phyloP scores from a whole-genome alignment of 805 yeast species.

The Ogataea trehalophila region DNA sequence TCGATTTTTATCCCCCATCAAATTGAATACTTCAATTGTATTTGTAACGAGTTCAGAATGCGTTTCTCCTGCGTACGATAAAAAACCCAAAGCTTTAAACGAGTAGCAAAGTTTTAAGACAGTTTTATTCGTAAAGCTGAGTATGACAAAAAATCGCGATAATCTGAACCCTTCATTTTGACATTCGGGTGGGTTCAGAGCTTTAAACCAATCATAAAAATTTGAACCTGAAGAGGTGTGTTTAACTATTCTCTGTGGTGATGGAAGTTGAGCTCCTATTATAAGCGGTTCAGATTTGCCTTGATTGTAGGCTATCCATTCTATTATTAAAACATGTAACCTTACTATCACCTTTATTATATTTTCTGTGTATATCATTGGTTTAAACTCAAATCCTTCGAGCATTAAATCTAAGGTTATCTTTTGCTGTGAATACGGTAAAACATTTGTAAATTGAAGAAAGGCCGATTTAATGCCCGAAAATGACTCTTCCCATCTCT shows the following conservation, averaged over 20 bases:
- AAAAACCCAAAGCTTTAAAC: conserved; percentile 7
- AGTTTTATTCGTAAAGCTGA: conserved; percentile 4
- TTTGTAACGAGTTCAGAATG: conserved; percentile 6
- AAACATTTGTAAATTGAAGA: background rate
- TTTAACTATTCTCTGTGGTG: conserved; percentile 3
- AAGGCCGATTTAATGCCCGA: background rate
- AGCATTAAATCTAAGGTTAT: background rate
- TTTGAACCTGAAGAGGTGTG: conserved; percentile 4
- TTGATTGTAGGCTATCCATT: background rate
- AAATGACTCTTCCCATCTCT: background rate
- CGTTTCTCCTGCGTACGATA: background rate
- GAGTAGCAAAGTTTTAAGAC: conserved; percentile 5
- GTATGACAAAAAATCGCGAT: conserved; percentile 1
- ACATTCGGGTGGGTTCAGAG: background rate
- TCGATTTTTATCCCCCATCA: conserved; percentile 4
- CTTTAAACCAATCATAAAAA: conserved; percentile 11
- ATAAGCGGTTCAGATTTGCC: background rate
- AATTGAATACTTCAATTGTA: conserved; percentile 3
- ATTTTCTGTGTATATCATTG: conserved; percentile 1
- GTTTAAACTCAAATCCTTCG: conserved; percentile 2
- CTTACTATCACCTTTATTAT: background rate
- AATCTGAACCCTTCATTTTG: background rate
- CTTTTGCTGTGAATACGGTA: background rate
- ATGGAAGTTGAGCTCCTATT: background rate
- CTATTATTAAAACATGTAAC: background rate